phyloP scores from a whole-genome alignment of 2,329 filamentous ascomycete species.

The Laburnicola sp. region DNA sequence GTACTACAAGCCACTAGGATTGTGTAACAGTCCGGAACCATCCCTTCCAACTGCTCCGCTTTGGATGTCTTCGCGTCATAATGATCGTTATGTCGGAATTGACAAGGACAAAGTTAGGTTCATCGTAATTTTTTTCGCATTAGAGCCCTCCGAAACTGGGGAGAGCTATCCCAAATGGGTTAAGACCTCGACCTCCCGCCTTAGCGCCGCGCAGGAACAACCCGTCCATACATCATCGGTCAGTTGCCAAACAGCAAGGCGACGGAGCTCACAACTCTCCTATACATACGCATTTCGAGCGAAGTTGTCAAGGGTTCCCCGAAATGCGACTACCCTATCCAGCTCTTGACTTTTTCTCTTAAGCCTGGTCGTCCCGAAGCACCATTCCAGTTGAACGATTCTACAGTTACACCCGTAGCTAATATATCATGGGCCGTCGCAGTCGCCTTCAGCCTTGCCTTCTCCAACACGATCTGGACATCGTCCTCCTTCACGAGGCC shows the following conservation, averaged over 20 bases:
- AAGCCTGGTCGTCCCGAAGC: slow-evolving; percentile 17
- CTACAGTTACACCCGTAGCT: slow-evolving; percentile 14
- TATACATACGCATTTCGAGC: neutral
- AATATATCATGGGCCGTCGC: slow-evolving; percentile 8
- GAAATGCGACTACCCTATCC: slow-evolving; percentile 17
- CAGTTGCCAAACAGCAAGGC: neutral
- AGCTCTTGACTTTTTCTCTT: slow-evolving; percentile 31
- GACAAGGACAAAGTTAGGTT: neutral
- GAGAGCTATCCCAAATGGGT: slow-evolving; percentile 7
- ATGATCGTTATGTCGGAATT: neutral
- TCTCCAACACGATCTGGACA: slow-evolving; percentile 24
- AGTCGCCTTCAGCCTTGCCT: slow-evolving; percentile 22
- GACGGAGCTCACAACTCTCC: neutral
- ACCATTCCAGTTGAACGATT: slow-evolving; percentile 32
- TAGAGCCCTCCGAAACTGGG: slow-evolving; percentile 5
- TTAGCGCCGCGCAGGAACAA: neutral
- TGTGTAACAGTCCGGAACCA: neutral
- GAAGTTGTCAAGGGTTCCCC: too few relatives aligned
- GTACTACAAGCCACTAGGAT: neutral
- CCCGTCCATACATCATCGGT: slow-evolving; percentile 3
- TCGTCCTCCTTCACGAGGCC: slow-evolving; percentile 20
- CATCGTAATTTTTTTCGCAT: neutral
- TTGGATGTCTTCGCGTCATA: slow-evolving; percentile 9
- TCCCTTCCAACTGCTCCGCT: neutral
- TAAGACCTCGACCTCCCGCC: neutral